Conservation (phyloP, 768 basidiomycete species). For the Phlebiopsis flavidoalba region DNA sequence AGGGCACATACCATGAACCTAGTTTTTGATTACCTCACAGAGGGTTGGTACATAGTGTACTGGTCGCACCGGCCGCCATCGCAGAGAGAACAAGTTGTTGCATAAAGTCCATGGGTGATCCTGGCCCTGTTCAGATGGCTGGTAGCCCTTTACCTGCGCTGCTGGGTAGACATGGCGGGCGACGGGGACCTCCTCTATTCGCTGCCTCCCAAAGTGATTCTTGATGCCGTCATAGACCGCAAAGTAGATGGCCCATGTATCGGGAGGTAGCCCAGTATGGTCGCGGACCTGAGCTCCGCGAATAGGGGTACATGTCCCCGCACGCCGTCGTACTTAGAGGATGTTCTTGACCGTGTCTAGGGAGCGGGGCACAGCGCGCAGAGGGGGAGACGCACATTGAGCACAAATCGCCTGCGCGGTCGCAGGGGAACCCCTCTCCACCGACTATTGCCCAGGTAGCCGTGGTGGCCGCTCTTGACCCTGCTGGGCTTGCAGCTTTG, state of each 20-base stretch:
- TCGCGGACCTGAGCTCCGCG: constrained; percentile 97
- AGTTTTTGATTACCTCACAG: constrained; percentile 99
- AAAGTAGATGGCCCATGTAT: constrained; percentile 99
- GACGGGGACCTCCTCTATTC: constrained; percentile 34
- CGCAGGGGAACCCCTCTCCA: constrained; percentile 27
- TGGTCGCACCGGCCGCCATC: constrained; percentile 91
- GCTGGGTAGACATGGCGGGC: constrained; percentile 67
- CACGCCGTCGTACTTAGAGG: constrained; percentile 61
- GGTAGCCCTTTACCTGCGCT: constrained; percentile 81
- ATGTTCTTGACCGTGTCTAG: constrained; percentile 55
- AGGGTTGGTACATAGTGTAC: constrained; percentile 92
- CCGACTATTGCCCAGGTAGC: constrained; percentile 76
- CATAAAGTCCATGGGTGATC: constrained; percentile 81
- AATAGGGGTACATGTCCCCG: constrained; percentile 91
- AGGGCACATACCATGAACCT: constrained; percentile 81
- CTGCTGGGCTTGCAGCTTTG: constrained; percentile 93
- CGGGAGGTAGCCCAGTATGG: constrained; percentile 92
- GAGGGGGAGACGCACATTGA: constrained; percentile 19
- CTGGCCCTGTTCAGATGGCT: constrained; percentile 59
- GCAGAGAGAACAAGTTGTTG: constrained; percentile 97
- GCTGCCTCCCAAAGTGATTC: constrained; percentile 66
- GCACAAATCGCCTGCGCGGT: constrained; percentile 12
- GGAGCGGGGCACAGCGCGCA: not conserved
- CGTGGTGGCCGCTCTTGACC: constrained; percentile 59
- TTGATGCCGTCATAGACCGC: constrained; percentile 97